These are phyloP conservation scores for Stephanodiscus triporus DNA, from an alignment of 108 stramenopile species.

Conservation along the genomic window DNA sequence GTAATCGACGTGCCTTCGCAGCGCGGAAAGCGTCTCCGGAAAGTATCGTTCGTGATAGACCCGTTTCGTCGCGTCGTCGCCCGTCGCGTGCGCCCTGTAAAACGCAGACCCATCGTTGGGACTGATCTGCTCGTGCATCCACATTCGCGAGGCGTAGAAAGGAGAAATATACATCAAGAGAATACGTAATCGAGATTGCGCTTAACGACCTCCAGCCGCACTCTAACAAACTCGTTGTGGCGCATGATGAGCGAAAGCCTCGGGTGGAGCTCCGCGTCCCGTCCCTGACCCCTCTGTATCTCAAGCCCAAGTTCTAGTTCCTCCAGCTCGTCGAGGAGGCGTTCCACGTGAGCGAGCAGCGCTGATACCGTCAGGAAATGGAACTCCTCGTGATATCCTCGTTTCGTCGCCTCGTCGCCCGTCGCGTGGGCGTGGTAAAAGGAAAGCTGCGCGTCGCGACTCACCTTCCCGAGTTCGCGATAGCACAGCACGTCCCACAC, in stretches of 20 bases:
- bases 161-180: not conserved
- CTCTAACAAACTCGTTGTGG: conserved; percentile 54
- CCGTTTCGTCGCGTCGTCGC: conserved; percentile 54
- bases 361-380: conserved; percentile 42
- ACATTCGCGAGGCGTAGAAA: not conserved
- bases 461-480: conserved; percentile 27
- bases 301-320: conserved; percentile 33
- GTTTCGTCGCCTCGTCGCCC: conserved; percentile 51
- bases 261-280: conserved; percentile 41
- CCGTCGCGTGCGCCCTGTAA: conserved; percentile 47
- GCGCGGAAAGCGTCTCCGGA: conserved; percentile 29
- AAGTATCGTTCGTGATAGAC: conserved; percentile 53
- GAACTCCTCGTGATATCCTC: conserved; percentile 49
- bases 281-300: conserved; percentile 17
- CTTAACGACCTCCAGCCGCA: conserved; percentile 45
- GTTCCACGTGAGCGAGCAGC: conserved; percentile 52
- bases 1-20: conserved; percentile 54
- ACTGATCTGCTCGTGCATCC: not conserved
- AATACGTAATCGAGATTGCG: conserved; percentile 28
- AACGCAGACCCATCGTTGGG: conserved; percentile 26
- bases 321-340: conserved; percentile 42
- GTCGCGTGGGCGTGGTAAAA: conserved; percentile 53
- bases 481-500: conserved; percentile 46
- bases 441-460: conserved; percentile 12
- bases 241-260: conserved; percentile 44